phyloP scores from a whole-genome alignment of 352 stramenopile species.

The Thalassiosira oceanica region DNA sequence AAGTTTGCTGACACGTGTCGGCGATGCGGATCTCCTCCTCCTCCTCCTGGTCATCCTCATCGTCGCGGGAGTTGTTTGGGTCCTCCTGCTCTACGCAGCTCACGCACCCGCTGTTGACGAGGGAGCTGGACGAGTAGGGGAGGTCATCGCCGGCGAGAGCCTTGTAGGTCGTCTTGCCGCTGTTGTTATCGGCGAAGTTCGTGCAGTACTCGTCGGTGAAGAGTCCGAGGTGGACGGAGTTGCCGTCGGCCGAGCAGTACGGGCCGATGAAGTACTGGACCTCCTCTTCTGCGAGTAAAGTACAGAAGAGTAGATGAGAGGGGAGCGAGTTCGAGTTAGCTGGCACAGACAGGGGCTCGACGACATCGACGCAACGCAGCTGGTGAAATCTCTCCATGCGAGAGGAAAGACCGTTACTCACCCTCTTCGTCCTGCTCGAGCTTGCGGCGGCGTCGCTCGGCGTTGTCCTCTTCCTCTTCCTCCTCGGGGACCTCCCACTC shows the following conservation, averaged over 20 bases:
- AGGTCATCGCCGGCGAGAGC: slow-evolving; percentile 18
- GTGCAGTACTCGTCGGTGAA: slow-evolving; percentile 52
- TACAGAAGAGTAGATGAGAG: too few relatives aligned
- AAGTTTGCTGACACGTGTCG: slow-evolving; percentile 40
- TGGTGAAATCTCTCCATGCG: too few relatives aligned
- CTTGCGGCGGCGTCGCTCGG: slow-evolving; percentile 25
- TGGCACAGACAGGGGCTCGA: too few relatives aligned
- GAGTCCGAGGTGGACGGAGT: slow-evolving; percentile 40
- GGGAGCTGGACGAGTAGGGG: slow-evolving; percentile 38
- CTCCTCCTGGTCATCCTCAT: slow-evolving; percentile 35
- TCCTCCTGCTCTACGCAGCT: slow-evolving; percentile 30
- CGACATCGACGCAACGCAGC: too few relatives aligned
- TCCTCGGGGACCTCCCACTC: slow-evolving; percentile 24
- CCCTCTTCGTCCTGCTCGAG: slow-evolving; percentile 12
- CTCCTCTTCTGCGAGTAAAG: too few relatives aligned
- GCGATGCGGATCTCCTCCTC: slow-evolving; percentile 16
- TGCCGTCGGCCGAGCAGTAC: slow-evolving; percentile 41
- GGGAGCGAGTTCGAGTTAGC: too few relatives aligned
- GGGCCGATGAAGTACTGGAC: slow-evolving; percentile 49
- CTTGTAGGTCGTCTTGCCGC: slow-evolving; percentile 39
- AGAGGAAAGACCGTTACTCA: too few relatives aligned
- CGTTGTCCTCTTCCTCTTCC: slow-evolving; percentile 29
- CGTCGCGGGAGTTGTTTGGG: slow-evolving; percentile 11
- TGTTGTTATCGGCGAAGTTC: slow-evolving; percentile 37
- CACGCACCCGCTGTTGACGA: slow-evolving; percentile 47